phyloP scores from a whole-genome alignment of 306 rosid species.

The Coriaria nepalensis region DNA sequence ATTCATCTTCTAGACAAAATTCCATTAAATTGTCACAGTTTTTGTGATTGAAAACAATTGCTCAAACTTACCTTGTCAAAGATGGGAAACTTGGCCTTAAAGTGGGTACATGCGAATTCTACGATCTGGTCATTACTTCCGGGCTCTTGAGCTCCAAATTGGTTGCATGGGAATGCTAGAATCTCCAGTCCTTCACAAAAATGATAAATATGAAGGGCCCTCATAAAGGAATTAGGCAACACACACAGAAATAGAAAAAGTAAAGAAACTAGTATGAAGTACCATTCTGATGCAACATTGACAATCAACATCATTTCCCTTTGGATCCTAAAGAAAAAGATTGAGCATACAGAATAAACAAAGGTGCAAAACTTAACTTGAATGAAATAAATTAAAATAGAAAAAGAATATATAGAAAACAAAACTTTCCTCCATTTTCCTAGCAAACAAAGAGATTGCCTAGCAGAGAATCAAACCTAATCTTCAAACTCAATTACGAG shows the following conservation, averaged over 20 bases:
- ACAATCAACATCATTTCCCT: slow-evolving; percentile 79
- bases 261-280: slow-evolving; percentile 2
- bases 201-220: background rate
- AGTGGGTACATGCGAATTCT: slow-evolving; percentile 84
- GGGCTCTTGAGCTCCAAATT: slow-evolving; percentile 96
- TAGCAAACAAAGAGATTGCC: too few species aligned
- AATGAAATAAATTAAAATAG: background rate
- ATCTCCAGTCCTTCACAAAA: slow-evolving; percentile 59
- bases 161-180: slow-evolving; percentile 94
- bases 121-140: slow-evolving; percentile 72
- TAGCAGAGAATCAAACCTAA: background rate
- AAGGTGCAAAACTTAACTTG: background rate
- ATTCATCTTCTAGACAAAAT: too few species aligned
- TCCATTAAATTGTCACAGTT: too few species aligned
- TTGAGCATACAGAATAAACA: background rate
- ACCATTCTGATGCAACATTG: slow-evolving; percentile 98
- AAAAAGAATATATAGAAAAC: background rate
- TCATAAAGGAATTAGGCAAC: too few species aligned
- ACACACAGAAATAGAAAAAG: background rate
- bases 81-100: slow-evolving; percentile 85
- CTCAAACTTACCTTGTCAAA: slow-evolving; percentile 62
- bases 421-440: background rate
- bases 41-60: too few species aligned
- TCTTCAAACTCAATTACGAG: background rate
- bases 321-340: slow-evolving; percentile 67